Conservation (phyloP, 2,329 filamentous ascomycete genomes). For the Aspergillus hortae region DNA sequence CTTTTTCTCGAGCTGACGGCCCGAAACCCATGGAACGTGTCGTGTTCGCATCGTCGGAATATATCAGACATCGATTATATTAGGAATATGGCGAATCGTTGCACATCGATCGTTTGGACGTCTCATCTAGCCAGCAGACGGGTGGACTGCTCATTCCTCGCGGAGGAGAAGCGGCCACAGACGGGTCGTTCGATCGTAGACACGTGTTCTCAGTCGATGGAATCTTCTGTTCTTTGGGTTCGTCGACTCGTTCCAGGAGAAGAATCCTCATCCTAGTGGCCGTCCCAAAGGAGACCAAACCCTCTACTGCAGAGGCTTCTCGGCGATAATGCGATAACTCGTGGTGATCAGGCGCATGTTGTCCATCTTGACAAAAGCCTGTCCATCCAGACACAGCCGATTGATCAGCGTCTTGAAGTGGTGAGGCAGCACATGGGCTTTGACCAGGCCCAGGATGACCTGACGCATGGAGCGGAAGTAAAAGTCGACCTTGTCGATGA, state of each 20-base stretch:
- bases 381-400: constrained; percentile 51
- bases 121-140: constrained; percentile 4
- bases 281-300: not conserved
- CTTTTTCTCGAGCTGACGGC: not conserved
- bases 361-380: constrained; percentile 57
- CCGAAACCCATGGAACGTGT: not conserved
- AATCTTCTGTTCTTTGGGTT: not conserved
- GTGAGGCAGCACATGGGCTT: constrained; percentile 44
- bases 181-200: not conserved
- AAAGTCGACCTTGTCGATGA: constrained; percentile 54
- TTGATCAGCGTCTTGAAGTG: constrained; percentile 55
- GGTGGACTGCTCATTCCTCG: not conserved
- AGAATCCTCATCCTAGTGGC: constrained; percentile 1
- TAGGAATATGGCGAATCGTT: not conserved
- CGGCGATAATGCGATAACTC: constrained; percentile 52
- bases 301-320: constrained; percentile 36
- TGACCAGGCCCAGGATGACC: constrained; percentile 49
- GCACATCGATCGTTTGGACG: not conserved
- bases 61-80: not conserved
- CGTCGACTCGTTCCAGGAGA: not conserved
- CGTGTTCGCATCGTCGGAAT: not conserved
- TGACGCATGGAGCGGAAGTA: constrained; percentile 53
- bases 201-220: not conserved
- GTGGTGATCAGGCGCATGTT: constrained; percentile 51
- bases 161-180: not conserved